Base-by-base conservation (phyloP, 805 yeast genomes). In the Metschnikowia vanudenii region DNA sequence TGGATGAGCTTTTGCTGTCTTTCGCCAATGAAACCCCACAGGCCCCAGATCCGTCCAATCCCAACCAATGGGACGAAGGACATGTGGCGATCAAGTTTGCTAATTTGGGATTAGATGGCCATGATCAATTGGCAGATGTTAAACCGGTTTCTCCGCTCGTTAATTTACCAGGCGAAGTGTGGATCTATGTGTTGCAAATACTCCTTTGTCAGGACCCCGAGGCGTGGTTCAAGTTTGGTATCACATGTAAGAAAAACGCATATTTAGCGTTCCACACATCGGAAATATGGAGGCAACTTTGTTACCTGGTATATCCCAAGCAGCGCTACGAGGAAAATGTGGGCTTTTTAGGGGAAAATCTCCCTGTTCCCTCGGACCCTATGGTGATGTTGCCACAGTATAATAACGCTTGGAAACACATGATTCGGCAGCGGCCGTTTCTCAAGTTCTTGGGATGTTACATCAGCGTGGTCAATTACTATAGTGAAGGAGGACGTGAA, bases 381-480 rank as follows among this genome's bases (percentile, higher is more conserved):
- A 43, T 62, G 24, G 37, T 49, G 31, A 51, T 68, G 17, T 32
- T 71, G 12, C 54, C 66, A 1, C 67, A 64, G 36, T 70, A 66
- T 46, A 52, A 54, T 18, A 49, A 61, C 38, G 63, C 72, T 5
- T 72, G 76, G 76, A 68, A 75, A 51, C 52, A 57, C 17, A 80
- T 85, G 88, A 69, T 80, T 35, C 57, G 64, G 36, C 75, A 78
- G 31, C 69, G 96, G 33, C 97, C 97, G 0, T 85, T 84, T 56
- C 57, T 91, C 29, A 85, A 92, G 58, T 88, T 80, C 62, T 73
- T 81, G 44, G 99, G 99, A 1, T 75, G 89, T 16, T 92, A 92
- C 57, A 86, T 92, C 18, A 83, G 96, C 56, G 86, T 84, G 16
- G 87, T 91, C 42, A 86, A 86, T 50, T 91, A 90, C 64, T 79